Base-by-base conservation (phyloP, 331 rosid species). In the Stylosanthes scabra region DNA sequence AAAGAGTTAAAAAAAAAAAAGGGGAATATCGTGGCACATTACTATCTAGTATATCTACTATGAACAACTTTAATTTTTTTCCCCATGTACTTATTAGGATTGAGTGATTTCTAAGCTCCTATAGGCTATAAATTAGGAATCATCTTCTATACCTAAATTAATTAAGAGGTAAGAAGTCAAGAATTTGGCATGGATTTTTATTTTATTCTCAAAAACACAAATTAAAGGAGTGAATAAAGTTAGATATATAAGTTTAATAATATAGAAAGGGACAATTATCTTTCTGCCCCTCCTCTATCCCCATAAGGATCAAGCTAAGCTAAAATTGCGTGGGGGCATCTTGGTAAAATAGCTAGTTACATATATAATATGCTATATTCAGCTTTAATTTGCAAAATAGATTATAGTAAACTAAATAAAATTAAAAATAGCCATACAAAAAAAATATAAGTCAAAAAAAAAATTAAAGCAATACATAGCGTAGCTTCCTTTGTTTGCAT, bases 401-500 rank as follows among this genome's bases (percentile, higher is more conserved):
- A 1, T 20, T 20, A 20, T 20, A 20, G 25, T 31, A 31, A 31
- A 31, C 37, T 31, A 31, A 31, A 31, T 31, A 74, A 89, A n/a
- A n/a, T n/a, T n/a, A n/a, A n/a, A n/a, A n/a, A n/a, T n/a, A n/a
- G n/a, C n/a, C n/a, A n/a, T n/a, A n/a, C n/a, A n/a, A n/a, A n/a
- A n/a, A n/a, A n/a, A n/a, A n/a, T n/a, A n/a, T n/a, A n/a, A n/a
- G n/a, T n/a, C n/a, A n/a, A n/a, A n/a, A n/a, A n/a, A n/a, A n/a
- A n/a, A n/a, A n/a, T n/a, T n/a, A n/a, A 79, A 70, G 76, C 71
- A 75, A 82, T 81, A 31, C 37, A 31, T 31, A 56, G 74, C 74
- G n/a, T n/a, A 81, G 76, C 80, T 81, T 83, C 82, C 81, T 59
- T 86, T 82, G 86, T 83, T 83, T 86, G 76, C 78, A 65, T 84